Conservation (phyloP, 768 basidiomycete genomes). For the Amanita polypyramis region DNA sequence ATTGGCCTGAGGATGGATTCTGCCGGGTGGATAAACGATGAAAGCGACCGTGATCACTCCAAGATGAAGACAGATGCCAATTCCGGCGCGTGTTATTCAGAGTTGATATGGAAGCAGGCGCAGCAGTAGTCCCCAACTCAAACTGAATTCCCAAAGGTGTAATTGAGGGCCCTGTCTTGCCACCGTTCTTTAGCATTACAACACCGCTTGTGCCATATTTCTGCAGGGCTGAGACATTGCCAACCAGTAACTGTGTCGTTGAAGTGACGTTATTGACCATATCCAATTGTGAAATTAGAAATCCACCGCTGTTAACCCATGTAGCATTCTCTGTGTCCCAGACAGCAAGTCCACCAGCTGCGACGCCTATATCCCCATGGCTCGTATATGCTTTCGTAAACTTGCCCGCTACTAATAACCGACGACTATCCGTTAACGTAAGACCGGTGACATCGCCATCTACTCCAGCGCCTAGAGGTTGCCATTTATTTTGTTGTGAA, state of each 20-base stretch:
- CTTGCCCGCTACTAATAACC: slow-evolving; percentile 63
- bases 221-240: slow-evolving; percentile 45
- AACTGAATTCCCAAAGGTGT: slow-evolving; percentile 53
- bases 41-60: slow-evolving; percentile 26
- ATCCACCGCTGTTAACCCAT: slow-evolving; percentile 73
- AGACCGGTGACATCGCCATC: slow-evolving; percentile 67
- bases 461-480: slow-evolving; percentile 58
- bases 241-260: slow-evolving; percentile 56
- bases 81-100: slow-evolving; percentile 26
- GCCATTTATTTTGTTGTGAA: slow-evolving; percentile 55
- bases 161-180: slow-evolving; percentile 40
- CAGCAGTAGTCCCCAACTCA: slow-evolving; percentile 18
- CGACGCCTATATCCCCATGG: slow-evolving; percentile 20
- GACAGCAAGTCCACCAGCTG: slow-evolving; percentile 55
- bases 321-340: slow-evolving; percentile 52
- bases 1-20: slow-evolving; percentile 20
- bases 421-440: slow-evolving; percentile 33
- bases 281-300: slow-evolving; percentile 59
- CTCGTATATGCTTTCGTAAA: slow-evolving; percentile 41
- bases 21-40: slow-evolving; percentile 43
- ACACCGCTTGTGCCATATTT: slow-evolving; percentile 71
- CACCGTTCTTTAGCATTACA: slow-evolving; percentile 64
- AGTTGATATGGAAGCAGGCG: slow-evolving; percentile 19
- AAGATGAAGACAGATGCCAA: slow-evolving; percentile 27
- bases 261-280: slow-evolving; percentile 60